A percentile compares a stretch with the other conserved stretches of the same genome.
Evolutionary conservation across 2,329 filamentous ascomycete genomes (phyloP).

Genomic region (Daldinia eschscholtzii): DNA sequence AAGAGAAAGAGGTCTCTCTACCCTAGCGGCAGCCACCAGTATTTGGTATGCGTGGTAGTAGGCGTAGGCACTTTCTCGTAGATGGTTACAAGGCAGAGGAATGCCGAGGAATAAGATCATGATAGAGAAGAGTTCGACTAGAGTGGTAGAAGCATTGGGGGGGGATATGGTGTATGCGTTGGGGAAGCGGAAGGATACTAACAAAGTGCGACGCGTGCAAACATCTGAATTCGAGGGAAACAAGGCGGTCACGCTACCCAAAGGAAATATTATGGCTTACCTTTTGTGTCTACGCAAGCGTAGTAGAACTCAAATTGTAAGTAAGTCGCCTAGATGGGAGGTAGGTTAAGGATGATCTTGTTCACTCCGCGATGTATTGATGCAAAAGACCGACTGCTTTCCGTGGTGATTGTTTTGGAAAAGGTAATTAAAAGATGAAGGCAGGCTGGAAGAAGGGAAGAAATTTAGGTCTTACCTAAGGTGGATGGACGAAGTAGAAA

Average conservation of each 20-base stretch:
- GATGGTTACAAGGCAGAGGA: neutral
- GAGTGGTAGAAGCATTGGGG: neutral
- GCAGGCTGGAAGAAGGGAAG: neutral
- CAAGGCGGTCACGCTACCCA: neutral
- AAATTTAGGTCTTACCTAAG: neutral
- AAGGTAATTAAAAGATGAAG: neutral
- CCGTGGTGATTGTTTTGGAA: neutral
- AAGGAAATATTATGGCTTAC: neutral
- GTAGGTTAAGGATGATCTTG: neutral
- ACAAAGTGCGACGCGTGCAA: neutral
- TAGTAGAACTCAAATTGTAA: neutral
- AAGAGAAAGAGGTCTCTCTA: neutral
- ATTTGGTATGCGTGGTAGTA: neutral
- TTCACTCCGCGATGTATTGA: neutral
- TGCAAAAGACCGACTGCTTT: neutral
- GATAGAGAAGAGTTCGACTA: neutral
- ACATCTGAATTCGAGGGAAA: slow-evolving; percentile 5
- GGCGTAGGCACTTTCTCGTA: neutral
- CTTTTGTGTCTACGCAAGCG: neutral
- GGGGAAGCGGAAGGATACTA: neutral
- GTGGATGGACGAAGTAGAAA: neutral
- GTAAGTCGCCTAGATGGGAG: neutral
- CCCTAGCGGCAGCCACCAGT: neutral
- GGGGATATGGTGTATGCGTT: neutral
- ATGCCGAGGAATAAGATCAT: neutral